Evolutionary conservation across 2,329 filamentous ascomycete species (phyloP), one percentile per base, ranked within the genome.

Genomic region (Alternaria gansuensis): DNA sequence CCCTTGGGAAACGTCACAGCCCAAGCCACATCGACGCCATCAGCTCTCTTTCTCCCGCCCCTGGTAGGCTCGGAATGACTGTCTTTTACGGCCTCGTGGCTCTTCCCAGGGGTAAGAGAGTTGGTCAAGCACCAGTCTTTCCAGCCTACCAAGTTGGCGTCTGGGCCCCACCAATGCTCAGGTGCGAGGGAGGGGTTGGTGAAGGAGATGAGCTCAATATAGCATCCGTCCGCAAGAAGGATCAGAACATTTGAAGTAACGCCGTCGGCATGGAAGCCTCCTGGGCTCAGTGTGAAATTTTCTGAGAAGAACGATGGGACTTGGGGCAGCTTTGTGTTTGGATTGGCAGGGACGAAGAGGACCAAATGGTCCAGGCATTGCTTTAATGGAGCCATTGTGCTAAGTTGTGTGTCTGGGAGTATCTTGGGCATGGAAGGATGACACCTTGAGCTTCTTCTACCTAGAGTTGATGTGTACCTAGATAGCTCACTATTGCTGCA

Each of bases 201-300:
- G 70, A 90, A 90, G 37, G 86, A 83, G 59, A 90, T 88, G 50
- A 90, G 78, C 69, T 91, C 88, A 52, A 91, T 78, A 75, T 90
- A 90, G 23, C 83, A 83, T 29, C 88, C 88, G 65, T 90, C 88
- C 26, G 79, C 68, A 59, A 91, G 84, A 13, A 88, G 76, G 21
- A 90, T 82, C 17, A 90, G 83, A 41, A 82, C 83, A 76, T 90
- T 90, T 82, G 83, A 1, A 83, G 90, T 64, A 79, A 71, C 79
- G 13, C 83, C 83, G 62, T 87, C 87, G 8, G 85, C 83, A 67
- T 90, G 88, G 14, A 77, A 79, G 34, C 88, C 88, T 53, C 88
- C 88, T 2, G 84, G 80, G 31, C 83, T 82, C 53, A 90, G 76
- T 46, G 81, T 84, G 76, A 90, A 88, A 48, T 82, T 78, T 5